A percentile compares a stretch with the other conserved stretches of the same genome.
phyloP scores from a whole-genome alignment of 1,284 basidiomycete genomes.

The Retiboletus fuscus region DNA sequence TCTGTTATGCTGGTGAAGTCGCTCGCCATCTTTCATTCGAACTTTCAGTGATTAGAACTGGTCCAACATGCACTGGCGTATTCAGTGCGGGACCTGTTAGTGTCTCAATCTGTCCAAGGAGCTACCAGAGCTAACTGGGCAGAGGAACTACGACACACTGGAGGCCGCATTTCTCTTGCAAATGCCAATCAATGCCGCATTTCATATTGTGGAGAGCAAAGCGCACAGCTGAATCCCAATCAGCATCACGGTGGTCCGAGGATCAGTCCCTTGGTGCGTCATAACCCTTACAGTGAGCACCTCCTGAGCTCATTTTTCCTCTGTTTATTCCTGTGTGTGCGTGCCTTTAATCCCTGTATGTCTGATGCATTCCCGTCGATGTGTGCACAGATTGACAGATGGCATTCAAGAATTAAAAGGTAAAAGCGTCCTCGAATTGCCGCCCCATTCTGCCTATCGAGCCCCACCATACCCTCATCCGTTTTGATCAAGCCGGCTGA shows the following conservation, averaged over 20 bases:
- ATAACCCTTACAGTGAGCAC: slow-evolving; percentile 2
- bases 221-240: slow-evolving; percentile 16
- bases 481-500: slow-evolving; percentile 14
- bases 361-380: slow-evolving; percentile 5
- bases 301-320: slow-evolving; percentile 17
- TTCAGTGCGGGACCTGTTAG: neutral
- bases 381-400: slow-evolving; percentile 3
- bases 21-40: slow-evolving; percentile 11
- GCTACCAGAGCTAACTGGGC: slow-evolving; percentile 3
- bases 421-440: slow-evolving; percentile 4
- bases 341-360: slow-evolving; percentile 7
- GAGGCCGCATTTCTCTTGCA: slow-evolving; percentile 17
- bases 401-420: slow-evolving; percentile 1
- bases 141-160: slow-evolving; percentile 9
- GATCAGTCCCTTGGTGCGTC: slow-evolving; percentile 29
- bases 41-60: slow-evolving; percentile 7
- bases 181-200: slow-evolving; percentile 17
- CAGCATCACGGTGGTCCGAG: slow-evolving; percentile 26
- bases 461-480: slow-evolving; percentile 3
- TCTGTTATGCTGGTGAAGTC: neutral
- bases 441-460: slow-evolving; percentile 7
- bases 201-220: slow-evolving; percentile 9
- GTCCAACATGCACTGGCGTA: neutral
- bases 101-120: neutral
- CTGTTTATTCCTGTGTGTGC: slow-evolving; percentile 2